These are phyloP conservation scores for Wickerhamomyces chaumierensis DNA, from an alignment of 805 yeast species.

Conservation along the genomic window DNA sequence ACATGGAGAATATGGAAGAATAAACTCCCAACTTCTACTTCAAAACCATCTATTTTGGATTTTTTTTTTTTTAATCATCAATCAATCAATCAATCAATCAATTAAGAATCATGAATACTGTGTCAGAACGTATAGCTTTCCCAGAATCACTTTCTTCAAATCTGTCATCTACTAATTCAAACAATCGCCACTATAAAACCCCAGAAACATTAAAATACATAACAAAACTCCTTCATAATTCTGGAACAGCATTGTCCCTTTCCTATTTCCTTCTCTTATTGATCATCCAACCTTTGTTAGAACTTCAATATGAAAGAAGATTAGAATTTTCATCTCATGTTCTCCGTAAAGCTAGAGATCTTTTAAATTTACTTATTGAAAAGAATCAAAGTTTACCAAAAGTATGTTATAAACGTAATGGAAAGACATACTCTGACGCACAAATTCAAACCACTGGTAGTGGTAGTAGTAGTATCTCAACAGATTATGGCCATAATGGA, in stretches of 20 bases:
- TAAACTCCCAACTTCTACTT: no score
- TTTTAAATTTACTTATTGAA: constrained; percentile 17
- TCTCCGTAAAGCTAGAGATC: constrained; percentile 19
- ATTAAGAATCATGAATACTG: neutral
- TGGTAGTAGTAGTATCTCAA: constrained; percentile 1
- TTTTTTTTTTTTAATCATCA: no score
- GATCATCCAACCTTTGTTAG: constrained; percentile 29
- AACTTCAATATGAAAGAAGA: constrained; percentile 28
- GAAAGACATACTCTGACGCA: constrained; percentile 25
- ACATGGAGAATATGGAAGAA: no score
- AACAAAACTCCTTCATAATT: constrained; percentile 21
- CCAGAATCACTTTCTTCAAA: constrained; percentile 13
- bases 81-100: no score
- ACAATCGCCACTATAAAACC: constrained; percentile 1
- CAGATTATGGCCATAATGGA: no score
- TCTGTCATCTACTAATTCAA: no score
- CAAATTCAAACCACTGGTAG: constrained; percentile 15
- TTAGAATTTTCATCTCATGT: constrained; percentile 20
- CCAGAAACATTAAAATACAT: constrained; percentile 18
- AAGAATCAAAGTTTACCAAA: constrained; percentile 25
- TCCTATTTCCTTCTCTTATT: constrained; percentile 22
- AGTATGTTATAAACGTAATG: constrained; percentile 31
- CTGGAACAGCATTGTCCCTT: constrained; percentile 23
- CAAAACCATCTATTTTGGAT: no score
- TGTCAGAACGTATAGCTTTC: constrained; percentile 7